Percentiles rank a stretch among this genome's conserved stretches.
These are phyloP conservation scores for Lachancea nothofagi DNA, from an alignment of 805 yeast genomes.

Conservation along the genomic window DNA sequence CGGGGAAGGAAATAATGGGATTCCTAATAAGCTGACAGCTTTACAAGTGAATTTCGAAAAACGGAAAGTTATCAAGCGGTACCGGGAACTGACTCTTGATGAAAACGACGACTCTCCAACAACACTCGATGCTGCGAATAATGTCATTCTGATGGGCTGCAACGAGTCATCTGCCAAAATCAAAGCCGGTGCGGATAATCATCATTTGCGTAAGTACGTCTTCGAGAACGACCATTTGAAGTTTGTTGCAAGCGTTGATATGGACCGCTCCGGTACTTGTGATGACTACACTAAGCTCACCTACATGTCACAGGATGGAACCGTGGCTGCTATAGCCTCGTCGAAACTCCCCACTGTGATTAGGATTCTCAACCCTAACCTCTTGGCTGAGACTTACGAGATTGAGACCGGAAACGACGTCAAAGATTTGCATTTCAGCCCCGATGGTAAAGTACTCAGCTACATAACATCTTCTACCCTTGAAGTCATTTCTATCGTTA, in stretches of 20 bases:
- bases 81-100: slow-evolving; percentile 55
- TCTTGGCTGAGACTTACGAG: slow-evolving; percentile 49
- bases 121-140: slow-evolving; percentile 52
- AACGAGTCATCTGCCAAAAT: slow-evolving; percentile 61
- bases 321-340: slow-evolving; percentile 63
- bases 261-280: slow-evolving; percentile 40
- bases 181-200: slow-evolving; percentile 51
- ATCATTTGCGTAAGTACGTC: slow-evolving; percentile 64
- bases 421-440: slow-evolving; percentile 62
- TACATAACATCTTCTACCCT: slow-evolving; percentile 55
- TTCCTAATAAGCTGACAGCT: slow-evolving; percentile 76
- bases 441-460: slow-evolving; percentile 59
- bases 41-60: slow-evolving; percentile 51
- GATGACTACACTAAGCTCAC: slow-evolving; percentile 59
- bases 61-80: slow-evolving; percentile 45
- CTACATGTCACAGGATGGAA: slow-evolving; percentile 50
- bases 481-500: slow-evolving; percentile 38
- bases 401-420: slow-evolving; percentile 50
- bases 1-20: slow-evolving; percentile 87
- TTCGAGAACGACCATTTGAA: slow-evolving; percentile 57
- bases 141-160: slow-evolving; percentile 63
- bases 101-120: slow-evolving; percentile 84
- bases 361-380: slow-evolving; percentile 52
- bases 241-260: slow-evolving; percentile 55
- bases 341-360: slow-evolving; percentile 60